Conservation (phyloP, 768 basidiomycete genomes). For the Piloderma croceum region DNA sequence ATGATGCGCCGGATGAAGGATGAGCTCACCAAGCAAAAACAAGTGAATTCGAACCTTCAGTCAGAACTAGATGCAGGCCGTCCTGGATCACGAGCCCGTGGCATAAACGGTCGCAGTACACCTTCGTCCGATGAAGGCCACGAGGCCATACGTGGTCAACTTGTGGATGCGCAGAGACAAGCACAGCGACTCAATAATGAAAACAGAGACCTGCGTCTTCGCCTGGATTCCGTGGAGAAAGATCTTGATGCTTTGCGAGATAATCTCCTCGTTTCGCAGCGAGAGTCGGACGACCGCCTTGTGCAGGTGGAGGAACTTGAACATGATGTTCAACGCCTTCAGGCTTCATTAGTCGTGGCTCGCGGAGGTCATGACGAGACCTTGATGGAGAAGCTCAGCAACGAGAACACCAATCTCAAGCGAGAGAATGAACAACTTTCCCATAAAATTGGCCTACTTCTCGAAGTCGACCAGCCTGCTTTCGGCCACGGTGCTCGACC, state of each 20-base stretch:
- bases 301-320: constrained; percentile 75
- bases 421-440: constrained; percentile 84
- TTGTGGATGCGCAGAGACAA: constrained; percentile 76
- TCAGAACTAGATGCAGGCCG: constrained; percentile 72
- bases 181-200: constrained; percentile 64
- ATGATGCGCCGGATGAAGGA: constrained; percentile 97
- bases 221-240: constrained; percentile 68
- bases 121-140: constrained; percentile 69
- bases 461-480: constrained; percentile 78
- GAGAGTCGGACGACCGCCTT: constrained; percentile 74
- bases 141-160: constrained; percentile 62
- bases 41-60: constrained; percentile 71
- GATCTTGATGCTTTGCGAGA: constrained; percentile 70
- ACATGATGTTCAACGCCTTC: constrained; percentile 71
- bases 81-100: constrained; percentile 49
- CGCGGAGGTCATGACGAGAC: constrained; percentile 76
- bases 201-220: constrained; percentile 70
- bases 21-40: constrained; percentile 88
- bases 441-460: constrained; percentile 85
- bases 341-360: constrained; percentile 65
- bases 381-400: constrained; percentile 72
- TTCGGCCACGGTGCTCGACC: constrained; percentile 57
- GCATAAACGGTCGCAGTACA: constrained; percentile 70
- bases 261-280: constrained; percentile 63
- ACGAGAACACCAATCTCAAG: constrained; percentile 73